phyloP scores from a whole-genome alignment of 225 moss, liverwort and hornwort species.

The Climacium dendroides region DNA sequence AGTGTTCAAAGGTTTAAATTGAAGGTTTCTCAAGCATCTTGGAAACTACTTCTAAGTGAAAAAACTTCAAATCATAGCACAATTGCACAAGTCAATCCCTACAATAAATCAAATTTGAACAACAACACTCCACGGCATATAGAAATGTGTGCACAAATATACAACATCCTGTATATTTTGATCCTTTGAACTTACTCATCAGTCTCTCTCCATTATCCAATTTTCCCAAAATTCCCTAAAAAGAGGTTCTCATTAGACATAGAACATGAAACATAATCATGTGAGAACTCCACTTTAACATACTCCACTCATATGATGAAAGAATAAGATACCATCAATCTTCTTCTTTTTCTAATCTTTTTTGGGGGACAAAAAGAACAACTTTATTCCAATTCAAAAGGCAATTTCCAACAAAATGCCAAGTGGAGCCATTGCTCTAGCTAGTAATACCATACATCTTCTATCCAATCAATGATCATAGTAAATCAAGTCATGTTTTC shows the following conservation, averaged over 20 bases:
- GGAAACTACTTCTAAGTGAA: too few species aligned
- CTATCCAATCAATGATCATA: too few species aligned
- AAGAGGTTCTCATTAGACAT: background rate
- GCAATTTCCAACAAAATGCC: background rate
- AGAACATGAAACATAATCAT: background rate
- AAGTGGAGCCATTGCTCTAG: fast-evolving
- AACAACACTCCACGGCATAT: background rate
- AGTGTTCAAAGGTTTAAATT: too few species aligned
- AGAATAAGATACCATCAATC: background rate
- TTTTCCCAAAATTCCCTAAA: background rate
- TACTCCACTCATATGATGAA: background rate
- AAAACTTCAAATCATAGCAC: background rate
- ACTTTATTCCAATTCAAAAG: background rate
- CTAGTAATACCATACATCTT: background rate
- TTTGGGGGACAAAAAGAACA: background rate
- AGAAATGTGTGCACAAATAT: background rate
- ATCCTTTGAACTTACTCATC: background rate
- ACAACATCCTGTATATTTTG: background rate
- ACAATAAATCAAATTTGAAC: background rate
- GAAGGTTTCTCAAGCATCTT: background rate
- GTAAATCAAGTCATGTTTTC: too few species aligned
- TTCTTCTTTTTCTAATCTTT: background rate
- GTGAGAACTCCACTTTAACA: background rate
- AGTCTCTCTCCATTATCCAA: background rate
- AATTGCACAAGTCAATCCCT: background rate